Evolutionary conservation across 2,329 filamentous ascomycete species (phyloP), one percentile per base, ranked within the genome.

Genomic region (Teratosphaeria nubilosa): DNA sequence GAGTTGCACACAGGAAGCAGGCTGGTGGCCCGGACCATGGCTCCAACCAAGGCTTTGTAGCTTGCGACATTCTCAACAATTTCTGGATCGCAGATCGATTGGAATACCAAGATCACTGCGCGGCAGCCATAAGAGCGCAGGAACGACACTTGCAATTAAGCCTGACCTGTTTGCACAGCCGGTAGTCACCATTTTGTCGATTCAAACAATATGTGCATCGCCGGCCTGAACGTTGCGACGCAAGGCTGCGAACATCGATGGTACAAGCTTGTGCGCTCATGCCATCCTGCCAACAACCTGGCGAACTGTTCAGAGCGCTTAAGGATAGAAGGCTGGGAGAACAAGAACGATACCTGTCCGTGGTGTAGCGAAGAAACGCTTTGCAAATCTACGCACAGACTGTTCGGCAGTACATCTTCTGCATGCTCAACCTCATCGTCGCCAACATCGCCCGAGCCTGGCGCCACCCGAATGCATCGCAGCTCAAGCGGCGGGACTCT

Each of bases 291-390:
- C 53, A 72, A 69, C 65, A 75, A 79, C 63, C 75, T 80, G 56
- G 66, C 74, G 65, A 78, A 77, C 67, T 80, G 77, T 65, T 65
- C 71, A 3, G 69, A 70, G 60, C 76, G 74, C 64, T 70, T 80
- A 37, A 71, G 70, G 48, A 71, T 80, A 55, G 72, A 76, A 61
- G 77, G 77, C 55, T 80, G 77, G 77, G 77, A 80, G 66, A 76
- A 72, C 61, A 75, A 77, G 61, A 73, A 72, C 60, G 72, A 75
- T 54, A 71, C 71, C 62, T 79, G 77, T 63, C 77, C 77, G 11
- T 80, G 75, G 72, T 80, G 77, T 66, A 54, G 31, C 51, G 69
- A 69, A 41, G 65, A 64, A 62, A 68, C 73, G 55, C 69, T 76
- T 52, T 69, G 73, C 57, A 66, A 64, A 57, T 71, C 74, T n/a